Base-by-base conservation (phyloP, 176 grass and related monocot species). In the Coix lacrymajobi region DNA sequence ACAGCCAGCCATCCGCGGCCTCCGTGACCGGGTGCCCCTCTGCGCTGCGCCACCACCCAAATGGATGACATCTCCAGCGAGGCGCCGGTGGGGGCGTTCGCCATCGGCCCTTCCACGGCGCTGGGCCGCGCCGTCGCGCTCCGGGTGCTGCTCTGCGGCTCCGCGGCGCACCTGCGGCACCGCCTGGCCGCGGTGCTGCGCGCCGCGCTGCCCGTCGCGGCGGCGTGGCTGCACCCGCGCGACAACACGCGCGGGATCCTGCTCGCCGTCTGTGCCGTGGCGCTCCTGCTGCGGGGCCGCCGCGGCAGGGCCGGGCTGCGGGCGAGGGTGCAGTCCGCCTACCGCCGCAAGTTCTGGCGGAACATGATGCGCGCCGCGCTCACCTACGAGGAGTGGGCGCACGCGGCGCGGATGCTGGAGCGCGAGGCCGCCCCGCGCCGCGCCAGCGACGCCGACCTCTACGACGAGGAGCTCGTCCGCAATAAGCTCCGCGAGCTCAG, bases 311-410 rank as follows among this genome's bases (percentile, higher is more conserved):
- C 62, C 0, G 88, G 86, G 30, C 82, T 91, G 40, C 73, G 89
- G 30, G 87, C 88, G 43, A 84, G 88, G 44, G 90, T 94, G 56
- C 86, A 90, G 76, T 94, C 92, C 57, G 96, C 90, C 33, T 93
- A 95, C 90, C 89, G 90, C 32, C 89, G 96, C 64, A 98, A 93
- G 87, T 98, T 98, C 90, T 98, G 96, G 96, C 92, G 92, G 34
- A 91, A 93, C 87, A 92, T 93, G 90, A 93, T 98, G 87, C 91
- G 92, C 79, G 86, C 82, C 31, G 96, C 96, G 65, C 88, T 98
- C 78, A 91, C 96, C 61, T 98, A 98, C 79, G 92, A 98, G 87
- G 96, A 98, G 90, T 98, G 96, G 96, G 84, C 90, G 49, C 96
- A 95, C 86, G 96, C 86, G 7, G 92, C 96, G 38, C 80, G 86